Base-by-base conservation (phyloP, 208 protist genomes). In the Leishmania braziliensis region DNA sequence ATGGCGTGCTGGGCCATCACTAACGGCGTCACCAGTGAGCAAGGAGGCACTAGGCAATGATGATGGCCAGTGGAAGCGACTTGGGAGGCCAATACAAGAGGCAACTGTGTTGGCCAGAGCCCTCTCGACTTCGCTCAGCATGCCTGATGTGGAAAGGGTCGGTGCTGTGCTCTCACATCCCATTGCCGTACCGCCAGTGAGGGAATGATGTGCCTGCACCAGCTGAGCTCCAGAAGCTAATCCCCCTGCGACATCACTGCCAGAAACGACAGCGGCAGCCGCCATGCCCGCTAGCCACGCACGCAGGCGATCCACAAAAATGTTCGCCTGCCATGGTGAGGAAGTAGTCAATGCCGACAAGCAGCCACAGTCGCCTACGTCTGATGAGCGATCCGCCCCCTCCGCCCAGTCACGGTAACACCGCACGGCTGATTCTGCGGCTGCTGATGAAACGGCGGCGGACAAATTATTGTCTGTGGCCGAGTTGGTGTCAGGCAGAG, bases 61-160 rank as follows among this genome's bases (percentile, higher is more conserved):
- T 14, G 5, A 39, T 0, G 69, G 79, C 87, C 91, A 94, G 3
- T 76, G 78, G 56, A 94, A 92, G 39, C 91, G 91, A 6, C 48
- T 39, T 2, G 89, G 87, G 4, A 94, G 84, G 2, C 79, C 74
- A 29, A 92, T 73, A 8, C 82, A 79, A 8, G 48, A 29, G 3
- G 87, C 91, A 6, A 88, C 80, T 18, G 39, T 36, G 70, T 94
- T 89, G 5, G 78, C 63, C 18, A 86, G 36, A 3, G 46, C n/a
- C 79, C 78, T 80, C 77, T 94, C 91, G 70, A 86, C 68, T 0
- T 69, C 60, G 29, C 78, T 80, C 62, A 86, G 29, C 39, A 39
- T 62, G 50, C 6, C 54, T 8, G 56, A 50, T 39, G 33, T n/a
- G n/a, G 50, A 58, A 23, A 29, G 16, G 9, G 20, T 6, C 43